Evolutionary conservation across 768 basidiomycete genomes (phyloP).

Genomic region (Lactifluus pinguis): DNA sequence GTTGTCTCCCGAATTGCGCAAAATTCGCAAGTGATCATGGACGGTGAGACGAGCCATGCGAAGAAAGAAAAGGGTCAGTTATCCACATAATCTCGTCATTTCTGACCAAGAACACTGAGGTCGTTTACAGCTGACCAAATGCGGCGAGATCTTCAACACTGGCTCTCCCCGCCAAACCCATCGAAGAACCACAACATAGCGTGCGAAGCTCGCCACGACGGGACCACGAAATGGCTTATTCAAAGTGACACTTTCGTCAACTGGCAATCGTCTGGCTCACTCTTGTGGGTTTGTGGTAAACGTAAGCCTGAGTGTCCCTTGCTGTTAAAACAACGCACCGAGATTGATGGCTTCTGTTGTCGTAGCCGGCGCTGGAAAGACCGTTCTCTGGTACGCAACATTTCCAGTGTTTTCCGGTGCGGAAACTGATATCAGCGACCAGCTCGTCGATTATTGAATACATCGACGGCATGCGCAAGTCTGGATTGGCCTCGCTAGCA

Average conservation of each 20-base stretch:
- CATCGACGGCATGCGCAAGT: neutral
- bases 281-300: conserved; percentile 4
- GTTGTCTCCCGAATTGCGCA: no score
- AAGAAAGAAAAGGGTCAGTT: neutral
- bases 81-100: neutral
- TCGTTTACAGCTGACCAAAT: neutral
- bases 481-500: neutral
- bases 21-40: no score
- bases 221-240: neutral
- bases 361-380: conserved; percentile 4
- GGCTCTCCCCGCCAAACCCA: neutral
- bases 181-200: neutral
- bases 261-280: neutral
- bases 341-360: neutral
- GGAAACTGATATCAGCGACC: neutral
- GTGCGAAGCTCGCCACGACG: neutral
- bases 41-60: neutral
- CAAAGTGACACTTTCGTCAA: neutral
- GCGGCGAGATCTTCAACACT: neutral
- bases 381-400: neutral
- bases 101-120: neutral
- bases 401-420: neutral
- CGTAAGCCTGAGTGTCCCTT: neutral
- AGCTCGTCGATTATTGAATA: neutral
- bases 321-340: neutral